phyloP scores from a whole-genome alignment of 1,284 basidiomycete species.

The Lentinula novae-zelandiae region DNA sequence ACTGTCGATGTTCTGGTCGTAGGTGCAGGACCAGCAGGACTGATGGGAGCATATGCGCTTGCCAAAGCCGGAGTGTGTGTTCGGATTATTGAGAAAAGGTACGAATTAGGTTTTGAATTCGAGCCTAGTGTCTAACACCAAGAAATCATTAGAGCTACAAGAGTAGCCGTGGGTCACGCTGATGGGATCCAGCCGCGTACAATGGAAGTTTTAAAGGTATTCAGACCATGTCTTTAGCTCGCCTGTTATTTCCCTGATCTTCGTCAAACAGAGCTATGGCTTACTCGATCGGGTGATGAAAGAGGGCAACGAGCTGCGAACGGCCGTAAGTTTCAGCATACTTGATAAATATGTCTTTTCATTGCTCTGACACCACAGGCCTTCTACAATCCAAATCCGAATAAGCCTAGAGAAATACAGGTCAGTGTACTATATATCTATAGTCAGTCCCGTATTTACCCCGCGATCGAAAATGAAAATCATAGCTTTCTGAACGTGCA shows the following conservation, averaged over 20 bases:
- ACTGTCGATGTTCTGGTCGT: neutral
- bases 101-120: neutral
- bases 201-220: neutral
- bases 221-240: neutral
- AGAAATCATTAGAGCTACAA: neutral
- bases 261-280: neutral
- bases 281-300: neutral
- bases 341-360: too few relatives aligned
- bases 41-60: neutral
- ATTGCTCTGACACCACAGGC: neutral
- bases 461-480: too few relatives aligned
- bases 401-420: neutral
- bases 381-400: neutral
- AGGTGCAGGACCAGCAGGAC: neutral
- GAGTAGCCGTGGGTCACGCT: neutral
- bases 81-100: conserved; percentile 4
- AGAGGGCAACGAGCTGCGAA: neutral
- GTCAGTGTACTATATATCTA: neutral
- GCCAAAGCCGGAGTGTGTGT: neutral
- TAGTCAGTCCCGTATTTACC: too few relatives aligned
- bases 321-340: neutral
- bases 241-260: neutral
- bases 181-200: neutral
- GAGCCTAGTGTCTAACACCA: neutral
- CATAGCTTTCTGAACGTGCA: too few relatives aligned